Evolutionary conservation across 352 stramenopile genomes (phyloP).

Genomic region (Peronospora farinosa): DNA sequence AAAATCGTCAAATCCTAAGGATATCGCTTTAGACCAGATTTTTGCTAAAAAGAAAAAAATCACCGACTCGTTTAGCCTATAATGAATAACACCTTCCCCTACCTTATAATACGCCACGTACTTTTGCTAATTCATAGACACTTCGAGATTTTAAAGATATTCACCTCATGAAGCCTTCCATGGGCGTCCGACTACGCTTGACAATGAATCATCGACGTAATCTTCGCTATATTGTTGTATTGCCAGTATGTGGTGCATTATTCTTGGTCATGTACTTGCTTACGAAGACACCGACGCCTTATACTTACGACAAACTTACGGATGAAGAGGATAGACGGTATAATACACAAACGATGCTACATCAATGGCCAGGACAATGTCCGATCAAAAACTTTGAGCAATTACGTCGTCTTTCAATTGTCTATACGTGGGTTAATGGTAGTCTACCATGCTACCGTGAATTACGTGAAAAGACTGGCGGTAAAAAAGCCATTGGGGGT

Average conservation of each 20-base stretch:
- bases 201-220: constrained; percentile 56
- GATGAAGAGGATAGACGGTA: constrained; percentile 48
- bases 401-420: constrained; percentile 79
- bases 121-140: constrained; percentile 1
- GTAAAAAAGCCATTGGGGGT: constrained; percentile 63
- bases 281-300: constrained; percentile 29
- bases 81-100: too few species aligned
- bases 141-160: too few species aligned
- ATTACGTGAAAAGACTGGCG: constrained; percentile 51
- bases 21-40: background rate
- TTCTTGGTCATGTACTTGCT: constrained; percentile 47
- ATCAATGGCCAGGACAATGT: constrained; percentile 69
- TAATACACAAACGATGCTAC: constrained; percentile 41
- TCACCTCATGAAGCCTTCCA: constrained; percentile 45
- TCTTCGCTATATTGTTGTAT: constrained; percentile 46
- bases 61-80: too few species aligned
- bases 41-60: too few species aligned
- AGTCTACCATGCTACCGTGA: constrained; percentile 81
- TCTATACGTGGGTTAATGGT: constrained; percentile 88
- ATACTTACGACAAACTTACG: constrained; percentile 46
- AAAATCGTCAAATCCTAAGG: background rate
- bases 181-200: constrained; percentile 63
- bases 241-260: constrained; percentile 33
- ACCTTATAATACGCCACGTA: constrained; percentile 20
- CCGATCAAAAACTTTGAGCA: constrained; percentile 84